Percentiles rank a stretch among this genome's conserved stretches.
Evolutionary conservation across 805 yeast species (phyloP).

Genomic region (Starmerella stellata): DNA sequence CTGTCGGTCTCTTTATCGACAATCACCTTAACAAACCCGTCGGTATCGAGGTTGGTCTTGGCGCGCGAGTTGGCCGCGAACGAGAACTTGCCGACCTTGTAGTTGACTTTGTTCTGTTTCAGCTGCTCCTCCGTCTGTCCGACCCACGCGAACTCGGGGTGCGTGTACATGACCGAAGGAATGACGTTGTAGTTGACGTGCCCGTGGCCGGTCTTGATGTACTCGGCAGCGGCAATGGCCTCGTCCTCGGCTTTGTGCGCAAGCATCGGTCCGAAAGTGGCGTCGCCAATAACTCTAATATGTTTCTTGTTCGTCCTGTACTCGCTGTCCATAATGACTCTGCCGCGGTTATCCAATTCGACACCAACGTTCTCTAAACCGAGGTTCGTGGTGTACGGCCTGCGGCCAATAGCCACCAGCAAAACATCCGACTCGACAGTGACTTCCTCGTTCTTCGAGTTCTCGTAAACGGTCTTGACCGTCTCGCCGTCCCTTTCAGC

Average conservation of each 20-base stretch:
- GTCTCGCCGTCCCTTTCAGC: constrained; percentile 79
- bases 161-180: constrained; percentile 97
- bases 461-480: constrained; percentile 76
- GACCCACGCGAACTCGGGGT: constrained; percentile 99
- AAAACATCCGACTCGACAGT: constrained; percentile 82
- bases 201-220: constrained; percentile 81
- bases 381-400: constrained; percentile 85
- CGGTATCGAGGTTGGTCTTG: constrained; percentile 91
- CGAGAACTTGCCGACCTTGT: constrained; percentile 95
- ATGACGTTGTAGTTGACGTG: constrained; percentile 96
- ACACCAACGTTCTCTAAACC: constrained; percentile 76
- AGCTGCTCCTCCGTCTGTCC: constrained; percentile 91
- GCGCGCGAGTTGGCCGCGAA: constrained; percentile 99
- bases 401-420: constrained; percentile 95
- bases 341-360: constrained; percentile 80
- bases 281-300: constrained; percentile 96
- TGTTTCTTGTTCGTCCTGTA: constrained; percentile 82
- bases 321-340: constrained; percentile 85
- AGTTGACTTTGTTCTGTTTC: constrained; percentile 78
- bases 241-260: constrained; percentile 99
- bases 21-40: constrained; percentile 88
- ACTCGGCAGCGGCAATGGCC: constrained; percentile 97
- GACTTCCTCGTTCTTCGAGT: constrained; percentile 67
- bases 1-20: constrained; percentile 97
- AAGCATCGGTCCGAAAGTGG: constrained; percentile 95